Evolutionary conservation across 768 basidiomycete species (phyloP).

Genomic region (Tephrocybe sp.): DNA sequence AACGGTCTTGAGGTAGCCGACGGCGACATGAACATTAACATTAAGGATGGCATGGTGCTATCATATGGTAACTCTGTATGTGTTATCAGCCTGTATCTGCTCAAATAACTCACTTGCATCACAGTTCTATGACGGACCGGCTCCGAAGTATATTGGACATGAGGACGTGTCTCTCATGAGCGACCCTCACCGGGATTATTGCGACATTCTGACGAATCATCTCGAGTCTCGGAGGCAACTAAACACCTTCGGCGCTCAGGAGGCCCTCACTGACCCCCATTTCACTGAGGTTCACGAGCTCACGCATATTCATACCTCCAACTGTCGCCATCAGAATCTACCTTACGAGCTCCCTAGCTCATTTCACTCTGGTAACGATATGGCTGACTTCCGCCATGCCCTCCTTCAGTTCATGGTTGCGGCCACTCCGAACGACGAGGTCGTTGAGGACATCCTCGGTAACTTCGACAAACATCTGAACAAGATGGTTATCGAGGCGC

Average conservation of each 20-base stretch:
- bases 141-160: conserved; percentile 36
- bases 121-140: conserved; percentile 75
- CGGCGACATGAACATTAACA: conserved; percentile 91
- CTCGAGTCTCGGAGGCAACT: conserved; percentile 29
- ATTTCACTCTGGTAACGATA: conserved; percentile 21
- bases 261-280: conserved; percentile 29
- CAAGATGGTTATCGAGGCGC: conserved; percentile 41
- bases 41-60: conserved; percentile 78
- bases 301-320: conserved; percentile 48
- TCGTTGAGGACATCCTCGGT: conserved; percentile 46
- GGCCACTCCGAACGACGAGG: conserved; percentile 53
- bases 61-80: conserved; percentile 87
- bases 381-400: conserved; percentile 49
- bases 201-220: conserved; percentile 40
- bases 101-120: background rate
- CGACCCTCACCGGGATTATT: conserved; percentile 50
- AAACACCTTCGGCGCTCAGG: conserved; percentile 28
- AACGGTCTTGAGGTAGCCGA: conserved; percentile 87
- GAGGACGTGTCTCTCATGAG: conserved; percentile 24
- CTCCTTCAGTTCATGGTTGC: conserved; percentile 79
- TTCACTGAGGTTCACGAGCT: conserved; percentile 29
- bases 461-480: conserved; percentile 50
- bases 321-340: conserved; percentile 51
- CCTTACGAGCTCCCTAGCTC: conserved; percentile 33
- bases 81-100: background rate